These are phyloP conservation scores for Canavalia gladiata DNA, from an alignment of 306 rosid species.

Conservation along the genomic window DNA sequence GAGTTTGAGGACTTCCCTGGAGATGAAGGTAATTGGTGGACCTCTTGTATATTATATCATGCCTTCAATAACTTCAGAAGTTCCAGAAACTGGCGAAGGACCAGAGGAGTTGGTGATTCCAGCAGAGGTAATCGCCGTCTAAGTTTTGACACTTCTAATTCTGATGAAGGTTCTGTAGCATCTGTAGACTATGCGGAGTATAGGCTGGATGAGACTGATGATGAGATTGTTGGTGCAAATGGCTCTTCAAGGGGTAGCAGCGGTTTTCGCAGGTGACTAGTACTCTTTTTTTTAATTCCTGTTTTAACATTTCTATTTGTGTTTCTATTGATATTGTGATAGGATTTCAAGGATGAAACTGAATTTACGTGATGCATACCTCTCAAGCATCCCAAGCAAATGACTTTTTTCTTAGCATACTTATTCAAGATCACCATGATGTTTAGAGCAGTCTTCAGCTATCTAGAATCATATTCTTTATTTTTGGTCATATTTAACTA, in stretches of 20 bases:
- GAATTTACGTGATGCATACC: background rate
- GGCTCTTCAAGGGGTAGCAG: slow-evolving; percentile 65
- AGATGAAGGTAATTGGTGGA: slow-evolving; percentile 91
- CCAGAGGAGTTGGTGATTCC: slow-evolving; percentile 70
- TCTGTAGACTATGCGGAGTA: slow-evolving; percentile 71
- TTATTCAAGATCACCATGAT: background rate
- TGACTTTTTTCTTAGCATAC: background rate
- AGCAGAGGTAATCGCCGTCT: slow-evolving; percentile 66
- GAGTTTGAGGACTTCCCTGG: slow-evolving; percentile 86
- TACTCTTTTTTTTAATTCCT: background rate
- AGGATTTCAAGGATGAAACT: background rate
- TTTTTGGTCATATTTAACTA: background rate
- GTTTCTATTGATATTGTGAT: background rate
- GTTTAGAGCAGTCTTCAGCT: background rate
- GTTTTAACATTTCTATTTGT: slow-evolving; percentile 23
- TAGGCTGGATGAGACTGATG: slow-evolving; percentile 74
- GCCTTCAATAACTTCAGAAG: slow-evolving; percentile 78
- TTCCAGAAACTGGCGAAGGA: slow-evolving; percentile 77
- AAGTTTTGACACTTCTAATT: slow-evolving; percentile 72
- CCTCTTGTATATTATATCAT: slow-evolving; percentile 85
- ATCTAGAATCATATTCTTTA: slow-evolving; percentile 10
- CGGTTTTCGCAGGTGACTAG: slow-evolving; percentile 70
- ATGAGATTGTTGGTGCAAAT: slow-evolving; percentile 64
- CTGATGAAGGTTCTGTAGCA: slow-evolving; percentile 80
- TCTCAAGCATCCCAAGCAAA: background rate